These are phyloP conservation scores for Monilinia polystroma DNA, from an alignment of 2,329 filamentous ascomycete genomes.

Conservation along the genomic window DNA sequence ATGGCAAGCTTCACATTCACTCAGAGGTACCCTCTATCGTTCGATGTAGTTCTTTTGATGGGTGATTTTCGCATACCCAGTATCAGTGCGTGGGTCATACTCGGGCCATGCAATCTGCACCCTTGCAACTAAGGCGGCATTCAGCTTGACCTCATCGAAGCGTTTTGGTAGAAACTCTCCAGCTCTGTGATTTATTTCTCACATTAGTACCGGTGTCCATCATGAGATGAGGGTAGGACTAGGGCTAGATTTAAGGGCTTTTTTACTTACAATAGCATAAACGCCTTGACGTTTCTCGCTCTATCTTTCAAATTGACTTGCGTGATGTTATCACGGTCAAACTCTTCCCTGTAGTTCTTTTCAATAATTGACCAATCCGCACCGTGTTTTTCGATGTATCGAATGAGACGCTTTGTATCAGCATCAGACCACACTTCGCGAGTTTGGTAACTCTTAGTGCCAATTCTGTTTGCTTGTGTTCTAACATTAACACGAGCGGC, in stretches of 20 bases:
- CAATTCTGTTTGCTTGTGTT: background rate
- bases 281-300: slow-evolving; percentile 53
- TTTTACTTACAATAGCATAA: slow-evolving; percentile 45
- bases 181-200: background rate
- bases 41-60: background rate
- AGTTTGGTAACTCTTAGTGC: slow-evolving; percentile 18
- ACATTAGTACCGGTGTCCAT: background rate
- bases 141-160: background rate
- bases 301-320: slow-evolving; percentile 57
- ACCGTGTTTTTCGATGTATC: slow-evolving; percentile 49
- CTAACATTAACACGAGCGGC: background rate
- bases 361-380: slow-evolving; percentile 49
- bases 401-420: slow-evolving; percentile 47
- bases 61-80: background rate
- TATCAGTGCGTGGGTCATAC: background rate
- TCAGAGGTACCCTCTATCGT: background rate
- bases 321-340: slow-evolving; percentile 35
- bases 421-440: slow-evolving; percentile 41
- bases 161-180: background rate
- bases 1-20: background rate
- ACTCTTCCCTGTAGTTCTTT: slow-evolving; percentile 36
- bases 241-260: background rate
- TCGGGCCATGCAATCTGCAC: background rate
- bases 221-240: background rate
- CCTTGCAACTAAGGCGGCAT: background rate